Base-by-base conservation (phyloP, 2,329 filamentous ascomycete species). In the Hirsutella rhossiliensis region DNA sequence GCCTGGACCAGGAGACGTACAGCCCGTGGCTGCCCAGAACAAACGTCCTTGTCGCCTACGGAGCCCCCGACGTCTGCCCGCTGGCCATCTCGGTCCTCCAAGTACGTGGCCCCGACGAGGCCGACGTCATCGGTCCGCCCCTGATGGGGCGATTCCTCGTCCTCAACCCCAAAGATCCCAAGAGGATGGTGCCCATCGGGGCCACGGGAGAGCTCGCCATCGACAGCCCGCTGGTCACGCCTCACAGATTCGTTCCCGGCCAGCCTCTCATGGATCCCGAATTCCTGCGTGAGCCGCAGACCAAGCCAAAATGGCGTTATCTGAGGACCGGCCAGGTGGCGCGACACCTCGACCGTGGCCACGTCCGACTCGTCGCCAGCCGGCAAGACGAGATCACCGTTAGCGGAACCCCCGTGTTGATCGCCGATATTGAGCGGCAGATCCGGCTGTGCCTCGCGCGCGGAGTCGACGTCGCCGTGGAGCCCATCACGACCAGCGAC, bases 131-230 rank as follows among this genome's bases (percentile, higher is more conserved):
- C 9, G 64, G 67, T 1, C 65, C 63, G 1, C 71, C 72, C 0
- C 65, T 75, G 11, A 61, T 64, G 3, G 72, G 73, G 4, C 66
- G 64, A 11, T 72, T 73, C 41, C 70, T 72, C 64, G 64, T 76
- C 13, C 67, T 75, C n/a, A 72, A 71, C 41, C 66, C 69, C 0
- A 66, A 75, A 4, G 68, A 76, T 43, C 63, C 65, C 28, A 66
- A 66, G 48, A 68, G 65, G 30, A 62, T 74, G 32, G 66, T 74
- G 60, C 74, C 73, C 0, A 57, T 75, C 12, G 76, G 76, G 1
- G 66, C 71, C 1, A 61, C 76, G 1, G 75, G 75, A 1, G 78
- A 82, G 52, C 61, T 82, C 2, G 66, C 80, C 4, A 71, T 82
- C 30, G 76, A 80, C 50, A 76, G 76, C 0, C 59, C 60, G 1